Evolutionary conservation across 169 alveolate genomes (phyloP), one percentile per base, ranked within the genome.

Genomic region (Toxoplasma gondii): DNA sequence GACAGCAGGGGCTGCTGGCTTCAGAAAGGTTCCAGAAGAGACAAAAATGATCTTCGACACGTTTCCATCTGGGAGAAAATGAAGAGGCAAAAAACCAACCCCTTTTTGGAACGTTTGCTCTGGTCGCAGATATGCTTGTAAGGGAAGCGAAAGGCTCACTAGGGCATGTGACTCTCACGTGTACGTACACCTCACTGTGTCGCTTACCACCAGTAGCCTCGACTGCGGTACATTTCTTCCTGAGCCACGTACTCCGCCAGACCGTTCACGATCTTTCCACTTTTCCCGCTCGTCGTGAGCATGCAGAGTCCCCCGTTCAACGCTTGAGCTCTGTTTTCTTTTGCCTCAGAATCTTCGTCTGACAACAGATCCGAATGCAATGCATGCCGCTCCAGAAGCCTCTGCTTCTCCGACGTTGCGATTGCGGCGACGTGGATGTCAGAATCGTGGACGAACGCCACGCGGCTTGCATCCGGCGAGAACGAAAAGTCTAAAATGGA

Each of bases 171-270:
- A 49, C 27, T 49, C 58, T 12, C 12, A 17, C 58, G 12, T 49
- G 58, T 49, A 9, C 22, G 58, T 9, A 49, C 58, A 39, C 41
- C 41, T 54, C 78, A 24, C 0, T 19, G 80, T n/a, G 39, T 17
- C 53, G n/a, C 94, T 78, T 78, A 92, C 94, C 94, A 92, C 94
- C 94, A 92, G 86, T 92, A 92, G n/a, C 94, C 94, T 39, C 58
- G 82, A 88, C 39, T 82, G 29, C 94, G 81, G 70, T 17, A 45
- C 94, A 92, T 92, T 53, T 92, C 94, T 44, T 92, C 94, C 41
- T 92, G 94, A 10, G 94, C 94, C 29, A 92, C 91, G 84, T 92
- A 92, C 45, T 92, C 94, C 31, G 94, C 94, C 5, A 92, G 49
- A 12, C 94, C 94, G 45, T 88, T 92, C 24, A 49, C 53, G 74